Conservation (phyloP, 2,329 filamentous ascomycete genomes). For the Dactylellina haptotyla region DNA sequence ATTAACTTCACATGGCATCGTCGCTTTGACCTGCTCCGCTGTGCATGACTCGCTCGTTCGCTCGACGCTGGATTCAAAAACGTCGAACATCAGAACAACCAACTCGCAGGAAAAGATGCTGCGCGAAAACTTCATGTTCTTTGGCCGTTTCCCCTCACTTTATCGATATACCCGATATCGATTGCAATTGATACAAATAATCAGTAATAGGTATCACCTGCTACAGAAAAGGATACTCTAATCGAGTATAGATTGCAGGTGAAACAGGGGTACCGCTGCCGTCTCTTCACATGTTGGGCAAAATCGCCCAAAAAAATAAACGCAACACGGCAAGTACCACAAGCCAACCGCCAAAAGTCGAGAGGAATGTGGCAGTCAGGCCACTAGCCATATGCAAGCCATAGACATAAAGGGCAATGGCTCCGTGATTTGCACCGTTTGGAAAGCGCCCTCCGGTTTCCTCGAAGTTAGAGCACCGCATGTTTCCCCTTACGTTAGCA, state of each 20-base stretch:
- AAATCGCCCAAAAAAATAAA: background rate
- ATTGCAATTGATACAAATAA: background rate
- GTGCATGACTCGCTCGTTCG: conserved; percentile 30
- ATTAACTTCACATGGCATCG: conserved; percentile 12
- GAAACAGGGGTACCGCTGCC: background rate
- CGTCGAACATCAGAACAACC: too few species aligned
- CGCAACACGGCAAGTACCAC: background rate
- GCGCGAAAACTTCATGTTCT: too few species aligned
- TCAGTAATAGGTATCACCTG: background rate
- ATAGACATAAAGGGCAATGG: conserved; percentile 6
- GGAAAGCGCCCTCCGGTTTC: too few species aligned
- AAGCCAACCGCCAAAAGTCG: background rate
- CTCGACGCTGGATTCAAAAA: background rate
- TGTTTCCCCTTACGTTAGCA: too few species aligned
- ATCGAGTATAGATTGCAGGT: background rate
- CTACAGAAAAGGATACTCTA: conserved; percentile 1
- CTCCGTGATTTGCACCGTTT: background rate
- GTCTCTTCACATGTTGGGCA: conserved; percentile 1
- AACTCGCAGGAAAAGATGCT: too few species aligned
- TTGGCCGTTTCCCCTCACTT: too few species aligned
- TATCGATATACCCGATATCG: background rate
- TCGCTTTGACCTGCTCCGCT: conserved; percentile 6
- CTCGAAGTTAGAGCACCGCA: too few species aligned
- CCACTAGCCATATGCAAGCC: background rate
- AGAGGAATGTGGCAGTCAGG: too few species aligned